phyloP scores from a whole-genome alignment of 106 monocot genomes.

The Iris macrosiphon region DNA sequence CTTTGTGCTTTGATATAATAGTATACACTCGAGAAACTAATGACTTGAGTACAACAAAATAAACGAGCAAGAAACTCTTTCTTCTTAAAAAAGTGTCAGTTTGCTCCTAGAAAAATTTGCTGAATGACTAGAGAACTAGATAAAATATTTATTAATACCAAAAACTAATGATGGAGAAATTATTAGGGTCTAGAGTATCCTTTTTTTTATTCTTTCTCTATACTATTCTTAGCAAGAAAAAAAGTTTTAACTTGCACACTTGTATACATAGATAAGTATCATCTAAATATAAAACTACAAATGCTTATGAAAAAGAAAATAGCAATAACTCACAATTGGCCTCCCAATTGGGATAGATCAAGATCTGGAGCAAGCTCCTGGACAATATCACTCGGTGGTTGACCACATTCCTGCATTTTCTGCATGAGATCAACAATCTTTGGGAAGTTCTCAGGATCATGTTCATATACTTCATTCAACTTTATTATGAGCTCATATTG shows the following conservation, averaged over 20 bases:
- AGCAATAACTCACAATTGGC: slow-evolving; percentile 55
- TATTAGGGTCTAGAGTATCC: too few relatives aligned
- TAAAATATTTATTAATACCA: too few relatives aligned
- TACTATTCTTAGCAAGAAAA: too few relatives aligned
- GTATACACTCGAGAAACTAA: not conserved
- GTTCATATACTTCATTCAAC: slow-evolving; percentile 85
- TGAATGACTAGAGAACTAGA: too few relatives aligned
- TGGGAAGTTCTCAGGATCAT: slow-evolving; percentile 67
- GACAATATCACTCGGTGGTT: slow-evolving; percentile 86
- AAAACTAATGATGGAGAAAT: too few relatives aligned
- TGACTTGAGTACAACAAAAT: too few relatives aligned
- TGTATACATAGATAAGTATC: too few relatives aligned
- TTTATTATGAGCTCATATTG: slow-evolving; percentile 67
- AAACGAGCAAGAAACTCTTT: too few relatives aligned
- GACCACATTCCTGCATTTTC: slow-evolving; percentile 97
- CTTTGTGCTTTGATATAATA: not conserved
- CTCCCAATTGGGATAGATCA: slow-evolving; percentile 53
- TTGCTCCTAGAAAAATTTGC: too few relatives aligned
- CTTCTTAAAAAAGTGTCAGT: too few relatives aligned
- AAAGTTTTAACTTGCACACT: too few relatives aligned
- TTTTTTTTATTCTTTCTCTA: too few relatives aligned
- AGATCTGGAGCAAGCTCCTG: slow-evolving; percentile 86
- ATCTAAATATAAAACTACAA: not conserved
- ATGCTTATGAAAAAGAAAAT: not conserved
- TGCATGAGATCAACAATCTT: slow-evolving; percentile 91